phyloP scores from a whole-genome alignment of 257 asterid species.

The Euphrasia confusa region DNA sequence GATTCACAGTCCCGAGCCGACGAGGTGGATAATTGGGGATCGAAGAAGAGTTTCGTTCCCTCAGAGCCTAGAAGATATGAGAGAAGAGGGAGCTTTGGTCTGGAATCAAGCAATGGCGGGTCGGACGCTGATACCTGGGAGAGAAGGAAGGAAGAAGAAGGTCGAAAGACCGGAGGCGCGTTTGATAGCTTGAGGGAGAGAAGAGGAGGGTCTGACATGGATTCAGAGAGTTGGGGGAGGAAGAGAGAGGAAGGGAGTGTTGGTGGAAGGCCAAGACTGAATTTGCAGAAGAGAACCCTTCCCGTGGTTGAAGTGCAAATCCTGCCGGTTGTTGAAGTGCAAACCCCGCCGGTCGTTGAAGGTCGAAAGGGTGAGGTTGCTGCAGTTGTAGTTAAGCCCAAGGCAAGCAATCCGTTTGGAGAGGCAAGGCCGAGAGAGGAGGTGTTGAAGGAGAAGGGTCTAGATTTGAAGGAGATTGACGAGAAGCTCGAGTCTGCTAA shows the following conservation, averaged over 20 bases:
- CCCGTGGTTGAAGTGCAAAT: slow-evolving; percentile 40
- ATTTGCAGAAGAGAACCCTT: slow-evolving; percentile 53
- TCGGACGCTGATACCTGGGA: slow-evolving; percentile 70
- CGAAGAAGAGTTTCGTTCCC: slow-evolving; percentile 65
- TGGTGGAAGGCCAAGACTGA: slow-evolving; percentile 66
- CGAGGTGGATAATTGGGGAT: slow-evolving; percentile 80
- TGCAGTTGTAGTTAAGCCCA: slow-evolving; percentile 39
- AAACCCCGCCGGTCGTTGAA: slow-evolving; percentile 41
- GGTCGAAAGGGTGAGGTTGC: slow-evolving; percentile 30
- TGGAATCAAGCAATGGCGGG: slow-evolving; percentile 53
- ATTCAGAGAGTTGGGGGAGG: slow-evolving; percentile 65
- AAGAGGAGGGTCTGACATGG: slow-evolving; percentile 52
- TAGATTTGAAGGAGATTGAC: slow-evolving; percentile 83
- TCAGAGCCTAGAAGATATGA: slow-evolving; percentile 59
- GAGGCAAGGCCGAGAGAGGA: slow-evolving; percentile 97
- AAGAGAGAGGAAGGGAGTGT: slow-evolving; percentile 50
- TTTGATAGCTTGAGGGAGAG: slow-evolving; percentile 82
- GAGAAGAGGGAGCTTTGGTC: slow-evolving; percentile 61
- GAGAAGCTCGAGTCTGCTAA: slow-evolving; percentile 62
- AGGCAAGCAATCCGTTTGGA: slow-evolving; percentile 78
- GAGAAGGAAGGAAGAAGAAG: slow-evolving; percentile 70
- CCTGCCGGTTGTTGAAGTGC: slow-evolving; percentile 20
- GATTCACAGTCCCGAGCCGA: slow-evolving; percentile 87
- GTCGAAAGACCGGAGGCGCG: slow-evolving; percentile 48
- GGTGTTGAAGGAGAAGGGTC: slow-evolving; percentile 93